A percentile compares a stretch with the other conserved stretches of the same genome.
Evolutionary conservation across 805 yeast genomes (phyloP).

Genomic region (Nakazawaea pomicola): DNA sequence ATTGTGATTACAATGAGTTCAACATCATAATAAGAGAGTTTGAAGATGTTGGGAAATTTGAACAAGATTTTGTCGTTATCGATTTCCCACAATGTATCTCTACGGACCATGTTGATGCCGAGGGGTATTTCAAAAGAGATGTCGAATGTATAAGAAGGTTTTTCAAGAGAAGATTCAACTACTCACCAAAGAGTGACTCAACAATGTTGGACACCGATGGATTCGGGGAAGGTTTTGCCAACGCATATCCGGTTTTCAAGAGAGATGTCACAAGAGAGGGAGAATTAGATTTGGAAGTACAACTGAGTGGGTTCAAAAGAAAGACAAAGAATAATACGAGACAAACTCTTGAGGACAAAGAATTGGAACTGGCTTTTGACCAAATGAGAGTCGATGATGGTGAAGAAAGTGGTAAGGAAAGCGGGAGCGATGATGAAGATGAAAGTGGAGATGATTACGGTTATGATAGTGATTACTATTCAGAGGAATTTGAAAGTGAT

Average conservation of each 20-base stretch:
- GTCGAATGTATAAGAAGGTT: constrained; percentile 85
- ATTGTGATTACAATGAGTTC: constrained; percentile 97
- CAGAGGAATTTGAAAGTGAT: constrained; percentile 17
- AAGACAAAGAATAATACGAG: constrained; percentile 39
- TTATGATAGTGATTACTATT: constrained; percentile 15
- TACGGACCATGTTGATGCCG: constrained; percentile 86
- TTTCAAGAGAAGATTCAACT: constrained; percentile 73
- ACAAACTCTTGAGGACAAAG: constrained; percentile 47
- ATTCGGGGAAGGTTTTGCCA: constrained; percentile 72
- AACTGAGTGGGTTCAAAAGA: constrained; percentile 80
- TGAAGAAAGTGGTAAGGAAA: constrained; percentile 26
- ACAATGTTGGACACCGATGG: constrained; percentile 77
- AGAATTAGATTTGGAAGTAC: constrained; percentile 76
- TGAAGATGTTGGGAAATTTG: constrained; percentile 42
- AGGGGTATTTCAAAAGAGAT: constrained; percentile 84
- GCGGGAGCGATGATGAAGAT: constrained; percentile 29
- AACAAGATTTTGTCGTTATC: constrained; percentile 78
- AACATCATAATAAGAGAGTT: constrained; percentile 80
- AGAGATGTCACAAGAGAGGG: constrained; percentile 69
- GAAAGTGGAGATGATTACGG: constrained; percentile 35
- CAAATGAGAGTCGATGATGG: constrained; percentile 47
- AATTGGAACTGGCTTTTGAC: constrained; percentile 72
- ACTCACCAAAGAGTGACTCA: constrained; percentile 61
- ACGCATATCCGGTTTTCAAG: constrained; percentile 72
- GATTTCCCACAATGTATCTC: constrained; percentile 99